Evolutionary conservation across 495 filamentous ascomycete genomes (phyloP).

Genomic region (Rusavskia elegans): DNA sequence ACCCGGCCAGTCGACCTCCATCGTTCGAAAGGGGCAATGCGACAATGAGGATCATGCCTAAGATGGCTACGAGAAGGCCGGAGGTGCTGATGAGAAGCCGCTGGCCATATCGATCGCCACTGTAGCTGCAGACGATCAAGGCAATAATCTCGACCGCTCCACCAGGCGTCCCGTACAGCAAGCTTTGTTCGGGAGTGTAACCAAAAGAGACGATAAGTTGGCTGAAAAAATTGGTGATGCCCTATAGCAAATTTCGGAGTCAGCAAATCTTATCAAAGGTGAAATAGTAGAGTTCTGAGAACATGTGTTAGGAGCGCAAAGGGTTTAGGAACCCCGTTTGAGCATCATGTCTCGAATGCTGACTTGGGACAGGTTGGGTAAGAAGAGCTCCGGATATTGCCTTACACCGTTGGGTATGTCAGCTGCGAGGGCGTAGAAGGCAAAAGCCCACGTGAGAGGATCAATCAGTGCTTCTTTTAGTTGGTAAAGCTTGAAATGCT

Average conservation of each 20-base stretch:
- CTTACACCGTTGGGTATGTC: slow-evolving; percentile 57
- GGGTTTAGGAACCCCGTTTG: too few relatives aligned
- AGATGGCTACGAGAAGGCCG: slow-evolving; percentile 21
- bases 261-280: too few relatives aligned
- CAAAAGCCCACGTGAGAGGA: slow-evolving; percentile 50
- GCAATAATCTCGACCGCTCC: slow-evolving; percentile 51
- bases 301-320: too few relatives aligned
- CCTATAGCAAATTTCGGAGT: too few relatives aligned
- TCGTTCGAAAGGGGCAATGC: slow-evolving; percentile 43
- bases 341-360: too few relatives aligned
- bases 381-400: too few relatives aligned
- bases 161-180: slow-evolving; percentile 50
- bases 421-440: slow-evolving; percentile 42
- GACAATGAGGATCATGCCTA: slow-evolving; percentile 51
- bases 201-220: slow-evolving; percentile 44
- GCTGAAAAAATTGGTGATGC: slow-evolving; percentile 57
- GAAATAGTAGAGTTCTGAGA: too few relatives aligned
- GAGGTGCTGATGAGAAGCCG: slow-evolving; percentile 22
- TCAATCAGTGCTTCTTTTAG: slow-evolving; percentile 41
- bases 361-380: too few relatives aligned
- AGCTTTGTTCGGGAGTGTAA: slow-evolving; percentile 39
- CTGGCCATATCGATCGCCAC: slow-evolving; percentile 40
- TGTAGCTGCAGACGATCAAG: slow-evolving; percentile 40
- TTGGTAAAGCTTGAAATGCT: slow-evolving; percentile 50
- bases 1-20: slow-evolving; percentile 42